These are phyloP conservation scores for Neopestalotiopsis sp. DNA, from an alignment of 2,329 filamentous ascomycete species.

Conservation along the genomic window DNA sequence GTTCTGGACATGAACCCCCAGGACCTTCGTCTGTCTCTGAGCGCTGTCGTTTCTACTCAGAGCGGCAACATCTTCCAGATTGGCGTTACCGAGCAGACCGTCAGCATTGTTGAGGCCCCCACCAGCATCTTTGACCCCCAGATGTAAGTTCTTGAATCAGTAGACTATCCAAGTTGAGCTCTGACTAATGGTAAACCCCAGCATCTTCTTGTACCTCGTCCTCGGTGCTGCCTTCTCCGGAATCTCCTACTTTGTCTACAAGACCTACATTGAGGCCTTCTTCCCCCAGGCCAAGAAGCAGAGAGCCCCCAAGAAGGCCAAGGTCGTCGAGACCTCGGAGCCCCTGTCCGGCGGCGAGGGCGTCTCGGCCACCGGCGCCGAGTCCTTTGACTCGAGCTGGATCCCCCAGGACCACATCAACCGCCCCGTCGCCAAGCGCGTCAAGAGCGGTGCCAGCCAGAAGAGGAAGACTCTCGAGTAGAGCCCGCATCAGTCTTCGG, in stretches of 20 bases:
- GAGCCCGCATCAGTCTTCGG: constrained; percentile 11
- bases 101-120: constrained; percentile 87
- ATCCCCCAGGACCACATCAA: constrained; percentile 90
- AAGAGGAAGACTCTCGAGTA: constrained; percentile 48
- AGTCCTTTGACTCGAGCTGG: constrained; percentile 92
- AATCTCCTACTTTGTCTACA: constrained; percentile 95
- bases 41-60: constrained; percentile 72
- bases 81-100: constrained; percentile 79
- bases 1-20: constrained; percentile 91
- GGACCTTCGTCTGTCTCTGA: constrained; percentile 79
- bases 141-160: constrained; percentile 66
- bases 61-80: constrained; percentile 77
- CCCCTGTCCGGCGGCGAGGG: constrained; percentile 73
- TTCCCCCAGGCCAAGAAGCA: constrained; percentile 81
- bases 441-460: constrained; percentile 61
- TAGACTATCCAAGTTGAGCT: too few species aligned
- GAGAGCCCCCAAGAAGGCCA: constrained; percentile 63
- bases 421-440: constrained; percentile 74
- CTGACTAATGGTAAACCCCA: constrained; percentile 40
- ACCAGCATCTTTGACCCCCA: constrained; percentile 93
- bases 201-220: constrained; percentile 97
- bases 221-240: constrained; percentile 79
- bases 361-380: constrained; percentile 64
- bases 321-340: constrained; percentile 58
- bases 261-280: constrained; percentile 94